Conservation (phyloP, 148 eudicot species). For the Dianthus caryophyllus region DNA sequence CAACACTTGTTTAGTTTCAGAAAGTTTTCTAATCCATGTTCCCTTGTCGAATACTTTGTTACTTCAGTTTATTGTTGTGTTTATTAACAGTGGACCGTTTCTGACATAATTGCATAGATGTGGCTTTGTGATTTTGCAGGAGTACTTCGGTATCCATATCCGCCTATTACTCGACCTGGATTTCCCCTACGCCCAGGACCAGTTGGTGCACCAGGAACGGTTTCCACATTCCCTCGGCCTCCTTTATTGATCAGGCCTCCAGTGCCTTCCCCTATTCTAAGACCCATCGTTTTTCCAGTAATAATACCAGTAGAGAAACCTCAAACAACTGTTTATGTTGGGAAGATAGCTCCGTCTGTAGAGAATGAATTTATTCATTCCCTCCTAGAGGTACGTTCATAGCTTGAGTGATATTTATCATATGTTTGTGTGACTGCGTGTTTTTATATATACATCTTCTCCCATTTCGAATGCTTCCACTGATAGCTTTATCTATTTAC, state of each 20-base stretch:
- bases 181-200: slow-evolving; percentile 69
- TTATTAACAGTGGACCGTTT: slow-evolving; percentile 25
- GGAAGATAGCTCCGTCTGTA: slow-evolving; percentile 79
- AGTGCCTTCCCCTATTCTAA: slow-evolving; percentile 44
- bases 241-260: slow-evolving; percentile 70
- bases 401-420: background rate
- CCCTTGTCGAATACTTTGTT: slow-evolving; percentile 4
- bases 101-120: slow-evolving; percentile 71
- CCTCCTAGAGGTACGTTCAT: slow-evolving; percentile 64
- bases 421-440: background rate
- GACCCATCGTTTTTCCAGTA: slow-evolving; percentile 54
- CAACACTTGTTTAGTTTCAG: slow-evolving; percentile 26
- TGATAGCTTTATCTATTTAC: slow-evolving; percentile 15
- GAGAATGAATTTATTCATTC: slow-evolving; percentile 85
- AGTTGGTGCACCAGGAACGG: slow-evolving; percentile 40
- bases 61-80: slow-evolving; percentile 11
- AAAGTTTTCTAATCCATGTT: slow-evolving; percentile 13
- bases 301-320: slow-evolving; percentile 64
- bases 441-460: background rate
- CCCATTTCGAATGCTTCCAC: background rate
- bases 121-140: slow-evolving; percentile 60
- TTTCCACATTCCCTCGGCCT: slow-evolving; percentile 60
- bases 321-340: slow-evolving; percentile 86
- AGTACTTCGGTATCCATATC: slow-evolving; percentile 63
- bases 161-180: slow-evolving; percentile 51